Evolutionary conservation across 305 asterid genomes (phyloP).

Genomic region (Ajuga reptans): DNA sequence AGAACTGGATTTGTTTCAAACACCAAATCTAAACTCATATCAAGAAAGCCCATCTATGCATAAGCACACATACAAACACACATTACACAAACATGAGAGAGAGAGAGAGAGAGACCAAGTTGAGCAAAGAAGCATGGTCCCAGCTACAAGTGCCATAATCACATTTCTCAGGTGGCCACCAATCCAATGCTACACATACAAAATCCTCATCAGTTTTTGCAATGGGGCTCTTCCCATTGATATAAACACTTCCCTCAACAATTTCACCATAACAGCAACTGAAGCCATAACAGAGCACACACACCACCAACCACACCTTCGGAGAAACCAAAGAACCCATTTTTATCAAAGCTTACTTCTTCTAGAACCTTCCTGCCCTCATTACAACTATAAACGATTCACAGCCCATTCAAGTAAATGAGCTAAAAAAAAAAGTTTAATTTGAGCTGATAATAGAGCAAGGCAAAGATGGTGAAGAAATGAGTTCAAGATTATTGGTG

Average conservation of each 20-base stretch:
- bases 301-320: conserved; percentile 21
- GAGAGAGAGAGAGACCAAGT: conserved; percentile 36
- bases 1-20: conserved; percentile 13
- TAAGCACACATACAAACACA: neutral
- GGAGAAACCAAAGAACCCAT: conserved; percentile 26
- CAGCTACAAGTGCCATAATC: conserved; percentile 59
- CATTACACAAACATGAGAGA: conserved; percentile 3
- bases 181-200: conserved; percentile 54
- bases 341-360: conserved; percentile 2
- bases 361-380: neutral
- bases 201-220: conserved; percentile 46
- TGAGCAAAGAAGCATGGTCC: conserved; percentile 51
- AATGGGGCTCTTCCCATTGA: conserved; percentile 36
- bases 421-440: neutral
- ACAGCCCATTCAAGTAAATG: neutral
- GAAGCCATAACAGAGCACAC: conserved; percentile 19
- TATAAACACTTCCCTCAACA: conserved; percentile 25
- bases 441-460: neutral
- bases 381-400: neutral
- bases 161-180: conserved; percentile 74
- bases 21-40: conserved; percentile 11
- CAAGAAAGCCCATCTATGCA: neutral
- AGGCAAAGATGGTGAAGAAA: neutral
- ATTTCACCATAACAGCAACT: conserved; percentile 13
- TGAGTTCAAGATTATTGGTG: neutral